Percentiles rank a stretch among this genome's conserved stretches.
Conservation (phyloP, 164 flowering plant species). For the Cinnamomum micranthum region DNA sequence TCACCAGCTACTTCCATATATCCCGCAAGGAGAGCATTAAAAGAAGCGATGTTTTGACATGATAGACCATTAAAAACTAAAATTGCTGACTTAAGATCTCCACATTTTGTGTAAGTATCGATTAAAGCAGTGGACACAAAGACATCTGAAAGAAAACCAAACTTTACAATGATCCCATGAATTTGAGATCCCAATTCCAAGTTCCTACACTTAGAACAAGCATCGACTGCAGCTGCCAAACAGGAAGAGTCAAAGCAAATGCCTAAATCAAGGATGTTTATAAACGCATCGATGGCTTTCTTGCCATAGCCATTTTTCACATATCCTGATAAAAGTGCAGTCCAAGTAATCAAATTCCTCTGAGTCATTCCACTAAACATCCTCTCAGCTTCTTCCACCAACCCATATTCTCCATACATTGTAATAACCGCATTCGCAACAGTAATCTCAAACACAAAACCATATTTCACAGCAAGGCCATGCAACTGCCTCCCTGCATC, state of each 20-base stretch:
- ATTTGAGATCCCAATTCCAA: slow-evolving; percentile 27
- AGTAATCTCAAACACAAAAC: slow-evolving; percentile 12
- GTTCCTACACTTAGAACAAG: slow-evolving; percentile 28
- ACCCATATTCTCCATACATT: slow-evolving; percentile 28
- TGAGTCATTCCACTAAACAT: slow-evolving; percentile 21
- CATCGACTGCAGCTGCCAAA: slow-evolving; percentile 25
- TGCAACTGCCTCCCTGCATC: slow-evolving; percentile 28
- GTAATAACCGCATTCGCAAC: slow-evolving; percentile 31
- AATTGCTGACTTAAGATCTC: slow-evolving; percentile 19
- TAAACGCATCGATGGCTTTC: slow-evolving; percentile 20
- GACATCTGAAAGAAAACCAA: slow-evolving; percentile 17
- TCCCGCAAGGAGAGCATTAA: slow-evolving; percentile 32
- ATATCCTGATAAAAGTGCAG: slow-evolving; percentile 35
- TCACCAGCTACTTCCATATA: slow-evolving; percentile 12
- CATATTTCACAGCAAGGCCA: slow-evolving; percentile 23
- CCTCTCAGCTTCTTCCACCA: slow-evolving; percentile 31
- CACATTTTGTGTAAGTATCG: slow-evolving; percentile 29
- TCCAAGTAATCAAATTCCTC: slow-evolving; percentile 34
- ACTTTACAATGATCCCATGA: slow-evolving; percentile 27
- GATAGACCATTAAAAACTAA: slow-evolving; percentile 20
- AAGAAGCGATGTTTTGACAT: slow-evolving; percentile 14
- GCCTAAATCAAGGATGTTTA: slow-evolving; percentile 21
- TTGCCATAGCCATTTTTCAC: slow-evolving; percentile 19
- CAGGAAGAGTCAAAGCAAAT: slow-evolving; percentile 23
- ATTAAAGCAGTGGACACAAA: slow-evolving; percentile 30